Evolutionary conservation across 2,329 filamentous ascomycete genomes (phyloP), one percentile per base, ranked within the genome.

Genomic region (Verticillium zaregamsianum): DNA sequence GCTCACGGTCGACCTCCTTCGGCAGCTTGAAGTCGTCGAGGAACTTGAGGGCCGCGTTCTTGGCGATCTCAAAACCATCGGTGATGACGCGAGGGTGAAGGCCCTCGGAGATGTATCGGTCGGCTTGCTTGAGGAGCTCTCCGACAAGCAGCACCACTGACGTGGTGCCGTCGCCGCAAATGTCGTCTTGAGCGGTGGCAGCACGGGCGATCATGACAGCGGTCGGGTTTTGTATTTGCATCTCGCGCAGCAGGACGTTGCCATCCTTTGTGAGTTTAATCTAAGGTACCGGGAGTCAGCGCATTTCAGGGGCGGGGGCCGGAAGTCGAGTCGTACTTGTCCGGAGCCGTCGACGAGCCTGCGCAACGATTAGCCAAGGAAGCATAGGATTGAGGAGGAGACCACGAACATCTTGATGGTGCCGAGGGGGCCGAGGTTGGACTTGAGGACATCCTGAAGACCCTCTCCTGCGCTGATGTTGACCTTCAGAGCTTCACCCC

Each of bases 251-350:
- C 31, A 90, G 82, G 64, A 98, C 94, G 72, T 96, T 97, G 74
- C 95, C 95, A 80, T 99, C 95, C 79, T 99, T 99, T 70, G 95
- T 99, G 75, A 99, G 86, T 82, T 99, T 99, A 82, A 99, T 99
- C 87, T 95, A 69, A 8, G 69, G 70, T 63, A 65, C 33, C 66
- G 32, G 57, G 25, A 56, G 66, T 72, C 63, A 70, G 65, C 59
- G 57, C 55, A 60, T 60, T 64, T 62, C 54, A 32, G 54, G 58
- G 39, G 37, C 52, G 63, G 55, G 60, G 63, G 25, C n/a, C 39
- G 55, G 57, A 60, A 45, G 58, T 28, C 52, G 63, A 57, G 59
- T 72, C 76, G 71, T 83, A 88, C 86, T 79, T 86, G 86, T 71
- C 88, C 88, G 66, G 88, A 80, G 72, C 88, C 88, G 72, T 91